Evolutionary conservation across 768 basidiomycete genomes (phyloP), one percentile per base, ranked within the genome.

Genomic region (Coprinopsis strossmayeri): DNA sequence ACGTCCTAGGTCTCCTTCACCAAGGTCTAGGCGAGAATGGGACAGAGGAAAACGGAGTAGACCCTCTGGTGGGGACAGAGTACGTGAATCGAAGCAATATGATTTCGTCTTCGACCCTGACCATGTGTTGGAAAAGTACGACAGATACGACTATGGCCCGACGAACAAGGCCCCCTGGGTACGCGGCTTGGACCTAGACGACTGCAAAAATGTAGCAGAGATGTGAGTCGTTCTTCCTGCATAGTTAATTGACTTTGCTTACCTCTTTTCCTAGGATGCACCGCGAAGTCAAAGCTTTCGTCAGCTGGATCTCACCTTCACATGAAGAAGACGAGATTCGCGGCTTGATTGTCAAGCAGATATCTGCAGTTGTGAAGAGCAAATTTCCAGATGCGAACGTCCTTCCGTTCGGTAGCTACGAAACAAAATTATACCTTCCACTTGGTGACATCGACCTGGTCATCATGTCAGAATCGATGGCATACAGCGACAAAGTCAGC

Each of bases 401-500:
- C 2, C 67, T 78, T 49, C 87, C 93, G 1, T 99, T 98, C 63
- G 96, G 96, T 18, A 91, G 87, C 60, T 95, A 84, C 63, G 83
- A 88, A 61, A 98, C 95, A 4, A 91, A 91, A 59, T 70, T 98
- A 12, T 99, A 98, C 63, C 76, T 98, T 18, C 95, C 96, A 2
- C 70, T 79, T 62, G 95, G 95, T 23, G 96, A 98, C 63, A 96
- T 98, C 57, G 96, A 99, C 61, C 74, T 97, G 7, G 94, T 98
- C 48, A 78, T 97, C 53, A 61, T 88, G n/a, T 92, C 85, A 0
- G 66, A 80, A 3, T 73, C 76, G 3, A 87, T 94, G 79, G 85
- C 81, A 23, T 78, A 77, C 51, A 79, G 74, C 55, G 73, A 85
- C 59, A 85, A 81, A 68, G 70, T 78, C 46, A 70, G 71, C 43